Conservation (phyloP, 1,284 basidiomycete species). For the Cryptococcus deneoformans region DNA sequence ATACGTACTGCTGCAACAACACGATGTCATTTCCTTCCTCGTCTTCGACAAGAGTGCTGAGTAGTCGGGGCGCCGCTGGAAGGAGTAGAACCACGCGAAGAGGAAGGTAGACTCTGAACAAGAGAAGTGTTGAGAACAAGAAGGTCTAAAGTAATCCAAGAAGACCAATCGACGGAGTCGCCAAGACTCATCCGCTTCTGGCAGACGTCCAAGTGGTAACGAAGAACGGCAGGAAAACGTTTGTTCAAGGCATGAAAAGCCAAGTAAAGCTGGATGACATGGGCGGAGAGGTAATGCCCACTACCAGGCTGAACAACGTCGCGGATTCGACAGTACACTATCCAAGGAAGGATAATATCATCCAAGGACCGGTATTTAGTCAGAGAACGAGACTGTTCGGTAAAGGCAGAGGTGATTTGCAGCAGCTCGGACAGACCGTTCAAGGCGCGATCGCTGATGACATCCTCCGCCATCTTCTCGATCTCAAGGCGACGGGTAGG, state of each 20-base stretch:
- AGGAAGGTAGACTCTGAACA: background rate
- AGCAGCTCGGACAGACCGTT: background rate
- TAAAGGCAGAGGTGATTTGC: background rate
- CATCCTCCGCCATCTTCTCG: background rate
- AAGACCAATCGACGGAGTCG: background rate
- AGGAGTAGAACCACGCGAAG: background rate
- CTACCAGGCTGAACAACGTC: background rate
- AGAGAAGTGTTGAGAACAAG: background rate
- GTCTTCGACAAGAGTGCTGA: too few relatives aligned
- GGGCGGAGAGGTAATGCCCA: background rate
- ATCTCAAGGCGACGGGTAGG: background rate
- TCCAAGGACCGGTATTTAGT: background rate
- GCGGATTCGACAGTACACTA: background rate
- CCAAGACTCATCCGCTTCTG: background rate
- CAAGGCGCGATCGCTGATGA: background rate
- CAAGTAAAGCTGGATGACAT: background rate
- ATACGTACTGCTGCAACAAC: too few relatives aligned
- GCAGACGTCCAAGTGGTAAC: background rate
- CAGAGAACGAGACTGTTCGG: background rate
- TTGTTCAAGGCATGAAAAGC: background rate
- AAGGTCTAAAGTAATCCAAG: background rate
- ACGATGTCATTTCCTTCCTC: too few relatives aligned
- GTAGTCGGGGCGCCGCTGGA: too few relatives aligned
- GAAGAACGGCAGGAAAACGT: background rate
- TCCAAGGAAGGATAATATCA: background rate